Conservation (phyloP, 768 basidiomycete species). For the Pleurotus ostreatus region DNA sequence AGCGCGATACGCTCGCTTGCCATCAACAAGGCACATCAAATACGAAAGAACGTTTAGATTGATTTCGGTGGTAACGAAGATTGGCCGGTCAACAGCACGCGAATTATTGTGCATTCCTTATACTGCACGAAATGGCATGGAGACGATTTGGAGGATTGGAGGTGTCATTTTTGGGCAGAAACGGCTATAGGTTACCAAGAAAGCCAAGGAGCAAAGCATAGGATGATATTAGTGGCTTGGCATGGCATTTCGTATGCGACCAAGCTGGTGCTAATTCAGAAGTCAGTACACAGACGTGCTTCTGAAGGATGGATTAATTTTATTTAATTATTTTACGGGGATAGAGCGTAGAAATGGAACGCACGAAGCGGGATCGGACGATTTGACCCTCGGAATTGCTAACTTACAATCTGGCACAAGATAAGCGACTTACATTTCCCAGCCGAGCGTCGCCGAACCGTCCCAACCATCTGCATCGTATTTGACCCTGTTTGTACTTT, state of each 20-base stretch:
- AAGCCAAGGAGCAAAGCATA: slow-evolving; percentile 2
- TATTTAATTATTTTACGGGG: slow-evolving; percentile 9
- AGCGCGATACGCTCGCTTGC: background rate
- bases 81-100: background rate
- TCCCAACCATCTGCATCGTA: slow-evolving; percentile 4
- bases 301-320: background rate
- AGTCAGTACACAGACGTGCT: background rate
- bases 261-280: slow-evolving; percentile 10
- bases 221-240: slow-evolving; percentile 3
- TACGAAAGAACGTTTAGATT: background rate
- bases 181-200: background rate
- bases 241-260: slow-evolving; percentile 9
- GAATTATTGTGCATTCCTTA: background rate
- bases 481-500: slow-evolving; percentile 2
- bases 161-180: background rate
- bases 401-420: background rate
- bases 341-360: slow-evolving; percentile 4
- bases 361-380: slow-evolving; percentile 4
- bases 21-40: background rate
- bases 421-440: slow-evolving; percentile 1
- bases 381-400: slow-evolving; percentile 8
- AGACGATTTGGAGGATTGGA: slow-evolving; percentile 2
- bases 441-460: slow-evolving; percentile 6
- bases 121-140: background rate
- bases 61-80: background rate